phyloP scores from a whole-genome alignment of 2,329 filamentous ascomycete genomes.

The Dothideomycetes sp. region DNA sequence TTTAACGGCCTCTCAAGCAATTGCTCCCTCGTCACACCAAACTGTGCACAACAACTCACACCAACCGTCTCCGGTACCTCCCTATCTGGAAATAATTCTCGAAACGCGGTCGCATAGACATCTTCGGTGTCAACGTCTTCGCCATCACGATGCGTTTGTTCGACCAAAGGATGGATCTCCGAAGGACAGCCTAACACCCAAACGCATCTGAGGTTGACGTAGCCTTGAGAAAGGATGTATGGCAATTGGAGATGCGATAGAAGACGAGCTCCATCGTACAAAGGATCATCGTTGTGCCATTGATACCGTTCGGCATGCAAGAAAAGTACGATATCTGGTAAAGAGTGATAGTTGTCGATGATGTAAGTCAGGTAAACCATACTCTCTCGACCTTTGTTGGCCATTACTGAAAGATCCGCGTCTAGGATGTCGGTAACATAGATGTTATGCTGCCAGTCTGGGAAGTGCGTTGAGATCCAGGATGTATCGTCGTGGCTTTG shows the following conservation, averaged over 20 bases:
- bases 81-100: slow-evolving; percentile 37
- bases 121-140: slow-evolving; percentile 38
- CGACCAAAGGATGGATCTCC: slow-evolving; percentile 39
- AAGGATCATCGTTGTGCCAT: slow-evolving; percentile 50
- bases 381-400: slow-evolving; percentile 40
- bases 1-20: slow-evolving; percentile 36
- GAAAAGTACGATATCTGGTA: slow-evolving; percentile 52
- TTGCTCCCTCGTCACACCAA: slow-evolving; percentile 41
- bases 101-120: slow-evolving; percentile 41
- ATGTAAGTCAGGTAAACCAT: slow-evolving; percentile 49
- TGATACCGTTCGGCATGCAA: slow-evolving; percentile 50
- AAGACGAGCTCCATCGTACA: slow-evolving; percentile 38
- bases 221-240: slow-evolving; percentile 41
- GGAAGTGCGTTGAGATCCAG: slow-evolving; percentile 32
- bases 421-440: slow-evolving; percentile 34
- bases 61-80: slow-evolving; percentile 38
- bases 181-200: slow-evolving; percentile 44
- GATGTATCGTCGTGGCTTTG: slow-evolving; percentile 30
- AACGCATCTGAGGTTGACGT: slow-evolving; percentile 46
- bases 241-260: slow-evolving; percentile 40
- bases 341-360: slow-evolving; percentile 50
- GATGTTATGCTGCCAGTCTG: slow-evolving; percentile 32
- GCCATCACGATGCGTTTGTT: slow-evolving; percentile 29
- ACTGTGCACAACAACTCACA: slow-evolving; percentile 47
- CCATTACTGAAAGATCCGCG: slow-evolving; percentile 34